Conservation (phyloP, 371 early-diverging fungal species). For the Mucor saturninus region DNA sequence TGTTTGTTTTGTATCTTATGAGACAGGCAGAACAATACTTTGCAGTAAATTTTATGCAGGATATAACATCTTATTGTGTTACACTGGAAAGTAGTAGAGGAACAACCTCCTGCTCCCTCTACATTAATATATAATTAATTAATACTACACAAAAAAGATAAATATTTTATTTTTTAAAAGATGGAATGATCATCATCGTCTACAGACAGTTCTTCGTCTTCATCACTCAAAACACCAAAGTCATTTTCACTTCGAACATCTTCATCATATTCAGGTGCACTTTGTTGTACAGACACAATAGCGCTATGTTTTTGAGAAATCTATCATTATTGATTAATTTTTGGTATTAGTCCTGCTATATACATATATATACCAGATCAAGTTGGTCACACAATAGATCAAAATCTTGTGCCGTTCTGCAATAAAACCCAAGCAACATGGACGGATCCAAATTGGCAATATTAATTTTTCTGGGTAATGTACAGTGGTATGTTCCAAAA, state of each 20-base stretch:
- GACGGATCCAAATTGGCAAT: slow-evolving; percentile 88
- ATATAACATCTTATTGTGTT: too few relatives aligned
- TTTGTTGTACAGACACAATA: slow-evolving; percentile 69
- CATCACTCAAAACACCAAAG: slow-evolving; percentile 56
- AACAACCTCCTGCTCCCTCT: too few relatives aligned
- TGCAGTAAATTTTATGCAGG: too few relatives aligned
- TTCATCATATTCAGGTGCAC: slow-evolving; percentile 69
- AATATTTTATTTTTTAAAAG: neutral
- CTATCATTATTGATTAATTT: slow-evolving; percentile 19
- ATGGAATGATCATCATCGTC: slow-evolving; percentile 1
- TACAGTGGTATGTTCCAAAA: slow-evolving; percentile 84
- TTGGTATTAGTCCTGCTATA: neutral
- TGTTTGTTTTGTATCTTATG: too few relatives aligned
- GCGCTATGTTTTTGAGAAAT: slow-evolving; percentile 55
- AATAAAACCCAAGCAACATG: slow-evolving; percentile 92
- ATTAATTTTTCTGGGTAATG: slow-evolving; percentile 70
- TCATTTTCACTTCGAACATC: slow-evolving; percentile 61
- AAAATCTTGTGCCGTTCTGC: slow-evolving; percentile 66
- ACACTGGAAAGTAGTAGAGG: too few relatives aligned
- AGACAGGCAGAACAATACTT: too few relatives aligned
- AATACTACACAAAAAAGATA: too few relatives aligned
- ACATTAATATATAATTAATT: too few relatives aligned
- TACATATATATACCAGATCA: slow-evolving; percentile 37
- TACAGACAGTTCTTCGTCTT: slow-evolving; percentile 27
- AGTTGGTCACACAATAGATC: slow-evolving; percentile 65